Conservation (phyloP, 2,329 filamentous ascomycete genomes). For the Colletotrichum tamarilloi region DNA sequence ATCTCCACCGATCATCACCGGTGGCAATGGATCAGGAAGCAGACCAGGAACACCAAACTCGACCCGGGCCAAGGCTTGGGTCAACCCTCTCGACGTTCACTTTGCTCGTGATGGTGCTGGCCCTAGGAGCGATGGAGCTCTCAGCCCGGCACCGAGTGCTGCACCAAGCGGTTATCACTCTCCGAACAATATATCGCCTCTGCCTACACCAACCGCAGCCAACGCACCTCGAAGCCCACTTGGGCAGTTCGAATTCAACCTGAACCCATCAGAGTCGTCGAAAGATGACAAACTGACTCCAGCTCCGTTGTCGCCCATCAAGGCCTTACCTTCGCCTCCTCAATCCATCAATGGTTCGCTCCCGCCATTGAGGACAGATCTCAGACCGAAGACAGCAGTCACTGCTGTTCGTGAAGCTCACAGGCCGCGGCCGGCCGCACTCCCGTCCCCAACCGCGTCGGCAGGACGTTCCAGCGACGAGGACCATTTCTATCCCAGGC, state of each 20-base stretch:
- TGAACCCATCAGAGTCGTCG: slow-evolving; percentile 35
- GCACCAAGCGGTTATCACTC: slow-evolving; percentile 39
- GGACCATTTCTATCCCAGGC: slow-evolving; percentile 45
- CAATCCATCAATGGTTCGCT: slow-evolving; percentile 45
- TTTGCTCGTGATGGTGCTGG: slow-evolving; percentile 46
- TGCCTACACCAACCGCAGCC: slow-evolving; percentile 36
- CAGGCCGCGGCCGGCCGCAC: slow-evolving; percentile 42
- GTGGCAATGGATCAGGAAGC: slow-evolving; percentile 39
- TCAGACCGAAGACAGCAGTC: slow-evolving; percentile 31
- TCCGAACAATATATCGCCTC: slow-evolving; percentile 5
- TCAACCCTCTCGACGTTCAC: slow-evolving; percentile 61
- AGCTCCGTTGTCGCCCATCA: slow-evolving; percentile 31
- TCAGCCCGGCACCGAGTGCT: slow-evolving; percentile 28
- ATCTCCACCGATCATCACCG: slow-evolving; percentile 41
- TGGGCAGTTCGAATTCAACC: slow-evolving; percentile 52
- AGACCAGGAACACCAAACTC: slow-evolving; percentile 49
- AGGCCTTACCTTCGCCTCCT: slow-evolving; percentile 46
- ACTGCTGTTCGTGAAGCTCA: slow-evolving; percentile 43
- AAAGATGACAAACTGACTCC: slow-evolving; percentile 22
- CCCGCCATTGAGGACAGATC: slow-evolving; percentile 30
- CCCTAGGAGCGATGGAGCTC: slow-evolving; percentile 18
- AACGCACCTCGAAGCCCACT: slow-evolving; percentile 51
- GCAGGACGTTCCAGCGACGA: slow-evolving; percentile 54
- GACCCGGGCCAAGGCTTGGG: slow-evolving; percentile 49
- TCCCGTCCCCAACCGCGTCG: slow-evolving; percentile 57